Evolutionary conservation across 2,329 filamentous ascomycete genomes (phyloP).

Genomic region (Colletotrichum tofieldiae): DNA sequence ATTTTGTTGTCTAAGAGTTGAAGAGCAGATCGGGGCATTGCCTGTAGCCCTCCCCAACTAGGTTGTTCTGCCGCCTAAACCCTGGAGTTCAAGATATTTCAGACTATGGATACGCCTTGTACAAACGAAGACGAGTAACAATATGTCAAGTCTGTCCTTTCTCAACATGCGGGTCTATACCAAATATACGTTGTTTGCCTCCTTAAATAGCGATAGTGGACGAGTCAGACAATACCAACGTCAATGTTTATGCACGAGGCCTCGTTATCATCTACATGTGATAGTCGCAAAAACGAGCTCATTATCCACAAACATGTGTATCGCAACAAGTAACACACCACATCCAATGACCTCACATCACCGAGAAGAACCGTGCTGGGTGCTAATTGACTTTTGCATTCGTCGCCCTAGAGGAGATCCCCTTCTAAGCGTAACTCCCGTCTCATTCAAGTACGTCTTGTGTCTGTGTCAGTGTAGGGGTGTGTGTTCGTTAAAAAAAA

Average conservation of each 20-base stretch:
- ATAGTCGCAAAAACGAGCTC: neutral
- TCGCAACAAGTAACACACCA: neutral
- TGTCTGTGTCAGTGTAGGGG: conserved; percentile 33
- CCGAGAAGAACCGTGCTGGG: neutral
- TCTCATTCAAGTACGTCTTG: conserved; percentile 29
- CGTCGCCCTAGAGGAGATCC: conserved; percentile 23
- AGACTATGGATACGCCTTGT: neutral
- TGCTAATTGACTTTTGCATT: conserved; percentile 36
- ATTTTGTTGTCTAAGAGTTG: neutral
- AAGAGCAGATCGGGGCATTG: conserved; percentile 16
- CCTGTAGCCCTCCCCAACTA: conserved; percentile 22
- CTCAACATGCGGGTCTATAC: neutral
- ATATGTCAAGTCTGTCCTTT: neutral
- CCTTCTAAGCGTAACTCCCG: conserved; percentile 38
- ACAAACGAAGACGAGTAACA: neutral
- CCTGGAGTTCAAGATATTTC: neutral
- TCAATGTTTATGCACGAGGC: too few species aligned
- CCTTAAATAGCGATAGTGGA: neutral
- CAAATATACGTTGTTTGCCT: neutral
- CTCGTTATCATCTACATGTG: neutral
- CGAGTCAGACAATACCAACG: neutral
- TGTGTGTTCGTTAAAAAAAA: conserved; percentile 39
- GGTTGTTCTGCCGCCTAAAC: conserved; percentile 7
- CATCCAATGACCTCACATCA: neutral
- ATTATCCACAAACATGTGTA: neutral